Percentiles rank a stretch among this genome's conserved stretches.
These are phyloP conservation scores for Suillus weaverae DNA, from an alignment of 768 basidiomycete genomes.

Conservation along the genomic window DNA sequence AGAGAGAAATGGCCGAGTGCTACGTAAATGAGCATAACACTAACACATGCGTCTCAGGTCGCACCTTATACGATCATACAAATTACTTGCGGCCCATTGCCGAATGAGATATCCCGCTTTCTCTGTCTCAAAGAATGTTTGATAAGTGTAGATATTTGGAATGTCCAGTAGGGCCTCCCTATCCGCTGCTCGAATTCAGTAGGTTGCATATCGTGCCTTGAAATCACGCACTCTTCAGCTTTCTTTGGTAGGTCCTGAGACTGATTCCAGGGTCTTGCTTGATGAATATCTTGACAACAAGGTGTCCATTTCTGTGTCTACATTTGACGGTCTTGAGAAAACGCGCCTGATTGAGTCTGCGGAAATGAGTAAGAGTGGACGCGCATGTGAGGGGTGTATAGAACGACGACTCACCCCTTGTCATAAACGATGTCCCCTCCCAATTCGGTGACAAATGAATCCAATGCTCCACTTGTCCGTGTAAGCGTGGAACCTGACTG, in stretches of 20 bases:
- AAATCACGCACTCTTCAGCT: conserved; percentile 65
- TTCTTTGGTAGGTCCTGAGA: conserved; percentile 68
- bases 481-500: conserved; percentile 71
- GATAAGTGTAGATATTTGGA: conserved; percentile 86
- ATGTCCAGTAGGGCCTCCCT: conserved; percentile 82
- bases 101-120: conserved; percentile 93
- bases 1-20: conserved; percentile 93
- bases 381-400: background rate
- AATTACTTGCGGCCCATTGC: conserved; percentile 91
- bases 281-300: conserved; percentile 94
- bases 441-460: conserved; percentile 89
- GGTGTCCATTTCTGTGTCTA: conserved; percentile 75
- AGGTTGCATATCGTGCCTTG: conserved; percentile 1
- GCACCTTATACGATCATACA: conserved; percentile 97
- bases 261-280: conserved; percentile 89
- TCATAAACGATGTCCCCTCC: conserved; percentile 88
- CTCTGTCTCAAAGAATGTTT: conserved; percentile 90
- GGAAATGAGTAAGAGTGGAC: background rate
- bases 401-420: conserved; percentile 61
- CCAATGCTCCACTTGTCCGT: conserved; percentile 76
- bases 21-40: conserved; percentile 30
- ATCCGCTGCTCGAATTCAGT: conserved; percentile 56
- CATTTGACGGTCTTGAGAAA: conserved; percentile 83
- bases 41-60: conserved; percentile 19
- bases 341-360: conserved; percentile 32